These are phyloP conservation scores for Auricularia cornea DNA, from an alignment of 768 basidiomycete species.

Conservation along the genomic window DNA sequence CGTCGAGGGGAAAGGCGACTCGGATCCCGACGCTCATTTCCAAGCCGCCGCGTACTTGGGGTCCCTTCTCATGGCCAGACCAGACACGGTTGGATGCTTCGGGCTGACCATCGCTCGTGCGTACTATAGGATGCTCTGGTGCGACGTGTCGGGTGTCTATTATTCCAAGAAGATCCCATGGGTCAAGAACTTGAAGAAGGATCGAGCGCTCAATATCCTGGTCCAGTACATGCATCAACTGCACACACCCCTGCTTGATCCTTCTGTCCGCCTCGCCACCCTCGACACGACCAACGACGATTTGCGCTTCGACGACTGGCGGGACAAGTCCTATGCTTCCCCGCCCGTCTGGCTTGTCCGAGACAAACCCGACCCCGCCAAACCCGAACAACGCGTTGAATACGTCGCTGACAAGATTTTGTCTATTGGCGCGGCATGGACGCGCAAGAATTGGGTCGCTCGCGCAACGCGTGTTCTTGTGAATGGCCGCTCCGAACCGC, in stretches of 20 bases:
- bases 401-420: background rate
- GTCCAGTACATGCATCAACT: background rate
- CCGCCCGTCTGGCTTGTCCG: background rate
- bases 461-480: too few species aligned
- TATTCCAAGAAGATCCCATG: background rate
- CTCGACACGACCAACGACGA: background rate
- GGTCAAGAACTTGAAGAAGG: too few species aligned
- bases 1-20: background rate
- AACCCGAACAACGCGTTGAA: background rate
- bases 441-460: background rate
- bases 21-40: background rate
- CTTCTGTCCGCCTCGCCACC: background rate
- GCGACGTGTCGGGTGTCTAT: background rate
- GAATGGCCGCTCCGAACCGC: background rate
- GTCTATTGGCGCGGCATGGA: background rate
- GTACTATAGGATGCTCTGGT: background rate
- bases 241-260: background rate
- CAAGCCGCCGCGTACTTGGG: background rate
- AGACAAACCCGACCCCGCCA: too few species aligned
- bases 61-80: background rate
- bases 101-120: background rate
- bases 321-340: background rate
- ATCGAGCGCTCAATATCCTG: background rate
- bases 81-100: background rate
- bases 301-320: background rate